Evolutionary conservation across 108 stramenopile genomes (phyloP).

Genomic region (Skeletonema costatum): DNA sequence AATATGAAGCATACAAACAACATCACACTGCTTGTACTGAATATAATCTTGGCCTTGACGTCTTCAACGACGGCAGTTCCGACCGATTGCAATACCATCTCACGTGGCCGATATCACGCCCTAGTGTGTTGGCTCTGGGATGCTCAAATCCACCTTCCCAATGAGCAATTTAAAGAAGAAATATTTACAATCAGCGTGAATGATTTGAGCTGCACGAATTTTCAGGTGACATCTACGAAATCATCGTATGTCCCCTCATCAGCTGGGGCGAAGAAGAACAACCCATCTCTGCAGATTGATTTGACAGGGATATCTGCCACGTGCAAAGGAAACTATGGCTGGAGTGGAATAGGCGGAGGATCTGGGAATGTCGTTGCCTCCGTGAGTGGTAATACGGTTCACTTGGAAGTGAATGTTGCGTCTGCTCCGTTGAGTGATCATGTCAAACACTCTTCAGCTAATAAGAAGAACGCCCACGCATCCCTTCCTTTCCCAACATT

Average conservation of each 20-base stretch:
- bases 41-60: too few relatives aligned
- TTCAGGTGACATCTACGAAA: not conserved
- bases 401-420: not conserved
- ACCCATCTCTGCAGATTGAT: not conserved
- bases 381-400: not conserved
- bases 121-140: conserved; percentile 63
- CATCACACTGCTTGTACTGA: too few relatives aligned
- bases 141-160: conserved; percentile 48
- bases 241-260: not conserved
- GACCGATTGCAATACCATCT: conserved; percentile 1
- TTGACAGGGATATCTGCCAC: not conserved
- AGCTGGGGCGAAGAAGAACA: too few relatives aligned
- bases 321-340: not conserved
- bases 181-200: not conserved
- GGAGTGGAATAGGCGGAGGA: not conserved
- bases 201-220: not conserved
- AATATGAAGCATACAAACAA: too few relatives aligned
- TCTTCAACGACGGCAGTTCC: not conserved
- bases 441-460: not conserved
- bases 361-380: not conserved
- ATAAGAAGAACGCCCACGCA: not conserved
- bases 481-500: not conserved
- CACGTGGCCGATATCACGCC: conserved; percentile 38
- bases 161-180: conserved; percentile 41
- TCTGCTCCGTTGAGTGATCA: not conserved